phyloP scores from a whole-genome alignment of 768 basidiomycete species.

The Rhodotorula sphaerocarpa region DNA sequence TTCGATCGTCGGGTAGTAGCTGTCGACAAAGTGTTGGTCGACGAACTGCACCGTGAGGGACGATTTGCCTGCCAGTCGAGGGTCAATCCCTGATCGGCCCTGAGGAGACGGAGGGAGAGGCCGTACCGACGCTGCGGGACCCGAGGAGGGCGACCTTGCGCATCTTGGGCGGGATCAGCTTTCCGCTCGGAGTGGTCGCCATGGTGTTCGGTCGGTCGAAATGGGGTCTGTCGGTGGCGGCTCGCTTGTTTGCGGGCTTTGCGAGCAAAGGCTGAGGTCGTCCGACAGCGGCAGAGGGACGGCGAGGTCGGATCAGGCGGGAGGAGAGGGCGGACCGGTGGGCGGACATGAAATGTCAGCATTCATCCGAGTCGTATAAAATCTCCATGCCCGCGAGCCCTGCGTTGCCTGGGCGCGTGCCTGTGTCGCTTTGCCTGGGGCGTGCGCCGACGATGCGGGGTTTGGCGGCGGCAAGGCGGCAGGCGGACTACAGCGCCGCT shows the following conservation, averaged over 20 bases:
- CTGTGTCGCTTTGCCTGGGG: too few species aligned
- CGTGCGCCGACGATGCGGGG: too few species aligned
- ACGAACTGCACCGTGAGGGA: conserved; percentile 88
- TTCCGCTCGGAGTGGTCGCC: conserved; percentile 29
- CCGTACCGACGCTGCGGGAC: conserved; percentile 76
- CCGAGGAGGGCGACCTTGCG: conserved; percentile 83
- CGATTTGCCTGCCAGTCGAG: conserved; percentile 68
- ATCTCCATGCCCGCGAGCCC: neutral
- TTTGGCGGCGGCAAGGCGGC: too few species aligned
- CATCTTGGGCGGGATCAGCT: conserved; percentile 42
- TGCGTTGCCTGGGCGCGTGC: neutral
- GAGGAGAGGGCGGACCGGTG: neutral
- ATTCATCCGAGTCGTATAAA: neutral
- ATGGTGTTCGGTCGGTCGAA: neutral
- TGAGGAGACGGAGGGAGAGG: neutral
- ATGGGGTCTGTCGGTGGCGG: neutral
- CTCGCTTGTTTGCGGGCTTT: too few species aligned
- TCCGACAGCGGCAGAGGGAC: too few species aligned
- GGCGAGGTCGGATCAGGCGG: neutral
- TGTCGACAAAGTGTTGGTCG: conserved; percentile 81
- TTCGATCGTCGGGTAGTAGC: conserved; percentile 94
- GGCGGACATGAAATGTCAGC: neutral
- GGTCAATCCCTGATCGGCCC: neutral
- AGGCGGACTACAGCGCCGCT: too few species aligned
- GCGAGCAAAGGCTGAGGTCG: too few species aligned